Base-by-base conservation (phyloP, 805 yeast genomes). In the Candida andamanensis region DNA sequence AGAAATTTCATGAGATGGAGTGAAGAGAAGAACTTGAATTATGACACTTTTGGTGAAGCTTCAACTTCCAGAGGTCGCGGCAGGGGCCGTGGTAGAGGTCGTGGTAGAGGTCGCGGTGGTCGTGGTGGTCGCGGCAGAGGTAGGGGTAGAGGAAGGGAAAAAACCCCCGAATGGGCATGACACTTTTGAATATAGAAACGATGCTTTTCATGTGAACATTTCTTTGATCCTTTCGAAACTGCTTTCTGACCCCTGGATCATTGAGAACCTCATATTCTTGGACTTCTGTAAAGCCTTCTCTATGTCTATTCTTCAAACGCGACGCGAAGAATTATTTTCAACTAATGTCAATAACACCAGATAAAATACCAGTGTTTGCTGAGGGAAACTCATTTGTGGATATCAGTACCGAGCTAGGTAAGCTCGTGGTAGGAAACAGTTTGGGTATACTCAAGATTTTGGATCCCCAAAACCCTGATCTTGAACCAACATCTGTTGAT, bases 41-140 rank as follows among this genome's bases (percentile, higher is more conserved):
- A 76, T 58, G 95, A 85, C 56, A 85, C 95, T 2, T 86, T 85
- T 58, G 95, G 95, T 15, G 82, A 83, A 58, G 59, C 79, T 5
- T 68, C 78, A 14, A 69, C 71, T 27, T 59, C 63, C 35, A 42
- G 60, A 23, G 67, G 77, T 14, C 67, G 78, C 25, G 67, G 80
- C 24, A 40, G 54, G 30, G 47, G 48, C 5, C 32, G 55, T 22
- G 42, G 50, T 8, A 33, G 52, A 23, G 40, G 47, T 15, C 31
- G 49, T 14, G 33, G 46, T 23, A 29, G 42, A 10, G 26, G 36
- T n/a, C 21, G 45, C 15, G 37, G 49, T 17, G 44, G 51, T 4
- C 44, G 49, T 4, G 32, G 46, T 27, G 44, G 50, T 4, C 36
- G 49, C 24, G 44, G 52, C 6, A 29, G 38, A 10, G 36, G 44